Evolutionary conservation across 1,284 basidiomycete genomes (phyloP).

Genomic region (Moesziomyces aphidis): DNA sequence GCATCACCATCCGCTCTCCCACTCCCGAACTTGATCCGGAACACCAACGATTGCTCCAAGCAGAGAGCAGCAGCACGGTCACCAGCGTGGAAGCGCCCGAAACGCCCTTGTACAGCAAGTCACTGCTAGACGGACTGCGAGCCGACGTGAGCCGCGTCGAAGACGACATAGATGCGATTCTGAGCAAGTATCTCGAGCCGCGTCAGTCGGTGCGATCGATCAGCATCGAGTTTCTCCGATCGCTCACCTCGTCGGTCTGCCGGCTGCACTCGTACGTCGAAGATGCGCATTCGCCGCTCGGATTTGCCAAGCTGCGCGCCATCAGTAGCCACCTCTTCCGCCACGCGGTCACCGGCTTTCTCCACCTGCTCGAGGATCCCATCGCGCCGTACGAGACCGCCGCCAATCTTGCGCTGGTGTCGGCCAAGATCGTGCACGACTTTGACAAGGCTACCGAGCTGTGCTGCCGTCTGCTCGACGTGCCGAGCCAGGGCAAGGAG

Average conservation of each 20-base stretch:
- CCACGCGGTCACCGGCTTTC: slow-evolving; percentile 37
- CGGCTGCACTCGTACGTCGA: slow-evolving; percentile 19
- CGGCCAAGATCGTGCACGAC: slow-evolving; percentile 14
- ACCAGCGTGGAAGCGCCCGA: neutral
- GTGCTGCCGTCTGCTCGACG: slow-evolving; percentile 11
- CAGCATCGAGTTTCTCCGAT: slow-evolving; percentile 27
- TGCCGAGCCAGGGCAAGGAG: slow-evolving; percentile 2
- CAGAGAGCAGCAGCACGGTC: neutral
- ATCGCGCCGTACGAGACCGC: slow-evolving; percentile 22
- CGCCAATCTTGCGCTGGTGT: slow-evolving; percentile 17
- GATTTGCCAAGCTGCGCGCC: slow-evolving; percentile 20
- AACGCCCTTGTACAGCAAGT: slow-evolving; percentile 7
- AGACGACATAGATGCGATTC: slow-evolving; percentile 21
- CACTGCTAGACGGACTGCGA: slow-evolving; percentile 3
- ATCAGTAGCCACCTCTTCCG: slow-evolving; percentile 34
- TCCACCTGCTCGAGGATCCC: slow-evolving; percentile 31
- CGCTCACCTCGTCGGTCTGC: slow-evolving; percentile 18
- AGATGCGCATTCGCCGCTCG: slow-evolving; percentile 16
- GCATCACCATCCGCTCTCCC: slow-evolving; percentile 21
- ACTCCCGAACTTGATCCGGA: slow-evolving; percentile 22
- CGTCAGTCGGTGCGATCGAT: slow-evolving; percentile 5
- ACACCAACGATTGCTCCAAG: neutral
- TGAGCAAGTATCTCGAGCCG: slow-evolving; percentile 24
- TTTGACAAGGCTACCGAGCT: slow-evolving; percentile 21
- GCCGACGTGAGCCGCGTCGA: slow-evolving; percentile 19